phyloP scores from a whole-genome alignment of 768 basidiomycete genomes.

The Cystobasidium onofrii region DNA sequence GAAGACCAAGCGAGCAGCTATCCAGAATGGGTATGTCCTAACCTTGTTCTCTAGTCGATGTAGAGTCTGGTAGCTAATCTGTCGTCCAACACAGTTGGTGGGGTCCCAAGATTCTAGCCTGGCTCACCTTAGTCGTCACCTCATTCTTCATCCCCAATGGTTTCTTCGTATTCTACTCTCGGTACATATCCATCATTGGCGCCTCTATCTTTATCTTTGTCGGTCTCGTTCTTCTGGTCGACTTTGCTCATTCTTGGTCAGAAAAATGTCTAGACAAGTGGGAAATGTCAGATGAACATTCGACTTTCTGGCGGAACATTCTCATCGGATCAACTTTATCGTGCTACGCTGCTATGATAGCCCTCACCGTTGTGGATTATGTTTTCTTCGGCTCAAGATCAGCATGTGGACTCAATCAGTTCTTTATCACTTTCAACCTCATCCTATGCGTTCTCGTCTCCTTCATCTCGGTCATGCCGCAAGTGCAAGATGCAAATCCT shows the following conservation, averaged over 20 bases:
- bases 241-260: constrained; percentile 97
- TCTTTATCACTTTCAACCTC: constrained; percentile 94
- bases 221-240: constrained; percentile 90
- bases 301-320: constrained; percentile 91
- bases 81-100: constrained; percentile 63
- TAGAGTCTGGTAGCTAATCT: neutral
- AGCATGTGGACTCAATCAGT: constrained; percentile 83
- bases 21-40: constrained; percentile 89
- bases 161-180: constrained; percentile 98
- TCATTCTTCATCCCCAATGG: constrained; percentile 94
- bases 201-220: constrained; percentile 92
- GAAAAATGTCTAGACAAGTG: constrained; percentile 93
- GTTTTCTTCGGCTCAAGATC: constrained; percentile 73
- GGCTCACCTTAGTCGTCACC: constrained; percentile 68
- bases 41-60: too few species aligned
- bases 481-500: constrained; percentile 83
- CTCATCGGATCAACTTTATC: constrained; percentile 84
- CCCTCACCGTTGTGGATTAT: constrained; percentile 79
- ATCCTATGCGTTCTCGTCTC: constrained; percentile 70
- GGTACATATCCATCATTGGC: constrained; percentile 77
- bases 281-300: constrained; percentile 60
- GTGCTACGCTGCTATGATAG: constrained; percentile 74
- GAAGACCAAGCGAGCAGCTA: constrained; percentile 78
- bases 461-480: constrained; percentile 69
- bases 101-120: constrained; percentile 90